Percentiles rank a stretch among this genome's conserved stretches.
These are phyloP conservation scores for Parietaria judaica DNA, from an alignment of 306 rosid species.

Conservation along the genomic window DNA sequence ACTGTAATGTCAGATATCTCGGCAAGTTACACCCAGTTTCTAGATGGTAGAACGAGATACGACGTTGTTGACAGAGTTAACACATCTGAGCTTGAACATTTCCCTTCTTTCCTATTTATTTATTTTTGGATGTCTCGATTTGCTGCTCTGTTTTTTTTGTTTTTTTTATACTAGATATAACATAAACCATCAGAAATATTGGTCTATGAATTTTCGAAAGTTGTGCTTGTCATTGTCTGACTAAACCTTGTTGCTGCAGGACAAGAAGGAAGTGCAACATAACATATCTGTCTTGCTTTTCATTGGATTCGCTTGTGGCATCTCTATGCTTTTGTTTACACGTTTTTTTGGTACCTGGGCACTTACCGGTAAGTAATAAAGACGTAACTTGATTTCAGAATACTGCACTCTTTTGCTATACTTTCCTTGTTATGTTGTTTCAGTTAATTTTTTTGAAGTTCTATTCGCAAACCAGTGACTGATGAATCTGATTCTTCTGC, in stretches of 20 bases:
- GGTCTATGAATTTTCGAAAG: too few species aligned
- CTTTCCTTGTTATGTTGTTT: background rate
- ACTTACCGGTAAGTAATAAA: slow-evolving; percentile 63
- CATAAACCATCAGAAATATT: background rate
- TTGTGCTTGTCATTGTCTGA: too few species aligned
- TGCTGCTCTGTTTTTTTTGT: too few species aligned
- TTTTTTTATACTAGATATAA: background rate
- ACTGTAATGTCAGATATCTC: background rate
- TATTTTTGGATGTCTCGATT: background rate
- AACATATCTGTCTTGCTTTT: slow-evolving; percentile 65
- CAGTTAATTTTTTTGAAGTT: slow-evolving; percentile 17
- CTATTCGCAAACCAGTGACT: slow-evolving; percentile 23
- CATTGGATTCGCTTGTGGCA: slow-evolving; percentile 74
- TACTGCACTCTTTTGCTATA: background rate
- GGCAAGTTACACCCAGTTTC: background rate
- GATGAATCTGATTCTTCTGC: slow-evolving; percentile 17
- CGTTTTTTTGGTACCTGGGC: slow-evolving; percentile 58
- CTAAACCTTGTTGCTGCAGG: slow-evolving; percentile 37
- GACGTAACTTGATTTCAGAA: slow-evolving; percentile 4
- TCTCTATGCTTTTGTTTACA: slow-evolving; percentile 65
- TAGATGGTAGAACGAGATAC: background rate
- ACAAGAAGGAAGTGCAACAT: slow-evolving; percentile 74
- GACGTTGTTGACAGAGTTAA: too few species aligned
- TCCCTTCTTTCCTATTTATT: background rate
- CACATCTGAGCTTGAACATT: too few species aligned